Percentiles rank a stretch among this genome's conserved stretches.
phyloP scores from a whole-genome alignment of 352 stramenopile species.

The Globisporangium irregulare region DNA sequence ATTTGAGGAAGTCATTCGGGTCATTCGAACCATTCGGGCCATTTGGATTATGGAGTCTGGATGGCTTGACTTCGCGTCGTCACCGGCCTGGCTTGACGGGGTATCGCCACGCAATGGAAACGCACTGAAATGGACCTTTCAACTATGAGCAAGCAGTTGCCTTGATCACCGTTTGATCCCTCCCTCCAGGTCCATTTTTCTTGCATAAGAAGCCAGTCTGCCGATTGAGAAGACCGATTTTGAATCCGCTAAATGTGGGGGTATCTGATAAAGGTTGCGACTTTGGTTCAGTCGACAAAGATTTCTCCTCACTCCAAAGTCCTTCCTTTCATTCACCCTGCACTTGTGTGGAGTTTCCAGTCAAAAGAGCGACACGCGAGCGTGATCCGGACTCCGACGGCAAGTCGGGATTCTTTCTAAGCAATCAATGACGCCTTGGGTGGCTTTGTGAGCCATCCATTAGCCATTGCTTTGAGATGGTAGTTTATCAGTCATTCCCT shows the following conservation, averaged over 20 bases:
- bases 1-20: no score
- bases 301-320: background rate
- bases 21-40: no score
- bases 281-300: background rate
- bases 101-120: background rate
- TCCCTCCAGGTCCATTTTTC: background rate
- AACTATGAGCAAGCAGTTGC: background rate
- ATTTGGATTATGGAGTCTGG: no score
- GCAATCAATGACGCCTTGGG: background rate
- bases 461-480: background rate
- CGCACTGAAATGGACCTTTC: background rate
- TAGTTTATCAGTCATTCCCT: background rate
- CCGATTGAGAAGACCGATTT: background rate
- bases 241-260: background rate
- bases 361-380: background rate
- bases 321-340: background rate
- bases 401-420: background rate
- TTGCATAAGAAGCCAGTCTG: background rate
- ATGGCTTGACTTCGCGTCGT: no score
- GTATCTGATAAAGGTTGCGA: no score
- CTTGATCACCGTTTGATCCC: background rate
- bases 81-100: no score
- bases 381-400: background rate
- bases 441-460: background rate
- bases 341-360: background rate